Percentiles rank a stretch among this genome's conserved stretches.
These are phyloP conservation scores for Starmerella lactis-condensi DNA, from an alignment of 805 yeast genomes.

Conservation along the genomic window DNA sequence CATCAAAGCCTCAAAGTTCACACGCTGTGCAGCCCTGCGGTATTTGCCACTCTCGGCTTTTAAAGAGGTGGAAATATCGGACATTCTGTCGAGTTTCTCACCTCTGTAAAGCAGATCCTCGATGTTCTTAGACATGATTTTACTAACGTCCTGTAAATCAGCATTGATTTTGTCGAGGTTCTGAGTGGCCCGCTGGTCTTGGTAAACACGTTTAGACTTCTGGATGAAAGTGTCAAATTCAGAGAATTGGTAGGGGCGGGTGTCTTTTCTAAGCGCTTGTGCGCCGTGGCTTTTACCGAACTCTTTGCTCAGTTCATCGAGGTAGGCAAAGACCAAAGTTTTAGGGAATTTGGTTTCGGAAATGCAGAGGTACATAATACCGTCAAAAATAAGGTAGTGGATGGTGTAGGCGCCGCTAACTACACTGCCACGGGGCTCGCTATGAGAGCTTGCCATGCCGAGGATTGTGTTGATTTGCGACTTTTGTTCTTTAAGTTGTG, in stretches of 20 bases:
- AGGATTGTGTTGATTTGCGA: slow-evolving; percentile 64
- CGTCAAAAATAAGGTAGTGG: slow-evolving; percentile 46
- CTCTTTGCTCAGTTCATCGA: slow-evolving; percentile 64
- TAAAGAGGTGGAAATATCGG: slow-evolving; percentile 65
- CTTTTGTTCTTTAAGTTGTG: slow-evolving; percentile 54
- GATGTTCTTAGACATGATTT: slow-evolving; percentile 89
- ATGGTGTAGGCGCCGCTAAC: slow-evolving; percentile 59
- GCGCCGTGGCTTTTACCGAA: slow-evolving; percentile 67
- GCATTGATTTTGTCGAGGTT: slow-evolving; percentile 71
- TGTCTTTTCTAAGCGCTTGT: slow-evolving; percentile 36
- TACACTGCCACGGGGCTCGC: slow-evolving; percentile 70
- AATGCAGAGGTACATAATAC: slow-evolving; percentile 61
- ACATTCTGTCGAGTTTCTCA: slow-evolving; percentile 73
- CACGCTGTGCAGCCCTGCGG: slow-evolving; percentile 72
- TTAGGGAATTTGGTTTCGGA: slow-evolving; percentile 68
- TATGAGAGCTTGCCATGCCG: slow-evolving; percentile 53
- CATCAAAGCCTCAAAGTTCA: slow-evolving; percentile 73
- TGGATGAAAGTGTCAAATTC: slow-evolving; percentile 52
- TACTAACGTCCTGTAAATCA: slow-evolving; percentile 82
- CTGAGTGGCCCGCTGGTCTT: slow-evolving; percentile 77
- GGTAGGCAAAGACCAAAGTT: slow-evolving; percentile 72
- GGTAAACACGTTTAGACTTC: slow-evolving; percentile 76
- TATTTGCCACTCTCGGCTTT: slow-evolving; percentile 73
- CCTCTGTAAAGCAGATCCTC: slow-evolving; percentile 92
- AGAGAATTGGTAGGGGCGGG: slow-evolving; percentile 83